A percentile compares a stretch with the other conserved stretches of the same genome.
Evolutionary conservation across 805 yeast species (phyloP).

Genomic region (Candida argentea): DNA sequence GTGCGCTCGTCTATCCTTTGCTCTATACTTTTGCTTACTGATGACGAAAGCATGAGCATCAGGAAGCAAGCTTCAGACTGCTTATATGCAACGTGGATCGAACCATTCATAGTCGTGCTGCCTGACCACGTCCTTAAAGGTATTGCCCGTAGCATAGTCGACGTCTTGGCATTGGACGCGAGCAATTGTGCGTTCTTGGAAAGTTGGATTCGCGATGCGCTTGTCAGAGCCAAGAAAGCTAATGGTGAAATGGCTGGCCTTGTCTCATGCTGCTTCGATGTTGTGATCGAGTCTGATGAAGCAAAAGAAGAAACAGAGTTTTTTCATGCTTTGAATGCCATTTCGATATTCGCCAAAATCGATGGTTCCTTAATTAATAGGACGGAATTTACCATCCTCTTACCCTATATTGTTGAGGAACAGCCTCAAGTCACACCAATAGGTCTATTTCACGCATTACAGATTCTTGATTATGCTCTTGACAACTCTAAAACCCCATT

Average conservation of each 20-base stretch:
- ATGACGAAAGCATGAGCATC: constrained; percentile 58
- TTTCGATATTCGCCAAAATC: constrained; percentile 48
- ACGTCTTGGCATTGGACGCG: constrained; percentile 32
- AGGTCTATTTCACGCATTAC: constrained; percentile 41
- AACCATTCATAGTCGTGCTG: neutral
- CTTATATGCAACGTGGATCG: constrained; percentile 19
- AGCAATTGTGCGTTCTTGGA: too few species aligned
- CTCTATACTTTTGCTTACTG: constrained; percentile 43
- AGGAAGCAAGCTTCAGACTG: constrained; percentile 30
- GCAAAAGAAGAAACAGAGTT: constrained; percentile 11
- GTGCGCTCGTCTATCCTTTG: constrained; percentile 36
- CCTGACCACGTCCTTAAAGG: constrained; percentile 1
- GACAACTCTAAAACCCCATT: too few species aligned
- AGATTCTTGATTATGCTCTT: constrained; percentile 43
- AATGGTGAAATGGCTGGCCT: constrained; percentile 21
- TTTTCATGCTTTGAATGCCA: constrained; percentile 35
- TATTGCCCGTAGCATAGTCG: constrained; percentile 6
- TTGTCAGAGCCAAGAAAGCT: constrained; percentile 27
- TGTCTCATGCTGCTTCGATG: constrained; percentile 26
- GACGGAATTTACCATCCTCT: constrained; percentile 56
- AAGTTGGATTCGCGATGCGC: too few species aligned
- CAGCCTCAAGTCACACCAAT: constrained; percentile 25
- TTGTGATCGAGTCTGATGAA: constrained; percentile 22
- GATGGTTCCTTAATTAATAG: constrained; percentile 47
- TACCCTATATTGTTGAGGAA: constrained; percentile 50